Conservation (phyloP, 1,284 basidiomycete species). For the Phlebopus sp. region DNA sequence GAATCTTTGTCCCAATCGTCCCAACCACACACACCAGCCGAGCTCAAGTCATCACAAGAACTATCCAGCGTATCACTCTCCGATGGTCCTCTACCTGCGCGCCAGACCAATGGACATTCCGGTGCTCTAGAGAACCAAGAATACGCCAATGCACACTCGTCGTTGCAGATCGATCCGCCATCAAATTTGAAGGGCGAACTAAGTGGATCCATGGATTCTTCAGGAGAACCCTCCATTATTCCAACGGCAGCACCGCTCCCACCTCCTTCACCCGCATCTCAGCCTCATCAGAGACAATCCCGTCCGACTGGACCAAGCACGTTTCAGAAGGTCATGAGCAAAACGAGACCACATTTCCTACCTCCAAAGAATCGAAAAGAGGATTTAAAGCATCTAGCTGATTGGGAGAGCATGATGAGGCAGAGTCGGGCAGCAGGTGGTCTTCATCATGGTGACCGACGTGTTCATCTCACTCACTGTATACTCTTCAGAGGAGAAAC, state of each 20-base stretch:
- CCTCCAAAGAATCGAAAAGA: conserved; percentile 83
- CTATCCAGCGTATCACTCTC: conserved; percentile 48
- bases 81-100: conserved; percentile 6
- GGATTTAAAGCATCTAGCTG: conserved; percentile 81
- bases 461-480: conserved; percentile 9
- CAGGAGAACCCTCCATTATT: conserved; percentile 9
- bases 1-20: conserved; percentile 22
- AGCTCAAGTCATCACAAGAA: conserved; percentile 35
- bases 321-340: conserved; percentile 74
- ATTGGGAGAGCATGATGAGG: conserved; percentile 94
- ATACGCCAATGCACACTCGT: conserved; percentile 12
- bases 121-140: conserved; percentile 13
- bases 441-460: conserved; percentile 20
- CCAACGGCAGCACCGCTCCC: conserved; percentile 15
- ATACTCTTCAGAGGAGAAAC: conserved; percentile 61
- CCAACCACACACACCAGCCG: conserved; percentile 27
- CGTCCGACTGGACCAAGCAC: conserved; percentile 62
- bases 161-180: conserved; percentile 37
- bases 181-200: not conserved
- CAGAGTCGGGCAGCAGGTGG: conserved; percentile 68
- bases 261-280: conserved; percentile 2
- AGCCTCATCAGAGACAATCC: conserved; percentile 39
- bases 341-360: conserved; percentile 76
- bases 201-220: conserved; percentile 8
- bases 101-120: not conserved